phyloP scores from a whole-genome alignment of 2,329 filamentous ascomycete genomes.

The Xylaria hypoxylon region DNA sequence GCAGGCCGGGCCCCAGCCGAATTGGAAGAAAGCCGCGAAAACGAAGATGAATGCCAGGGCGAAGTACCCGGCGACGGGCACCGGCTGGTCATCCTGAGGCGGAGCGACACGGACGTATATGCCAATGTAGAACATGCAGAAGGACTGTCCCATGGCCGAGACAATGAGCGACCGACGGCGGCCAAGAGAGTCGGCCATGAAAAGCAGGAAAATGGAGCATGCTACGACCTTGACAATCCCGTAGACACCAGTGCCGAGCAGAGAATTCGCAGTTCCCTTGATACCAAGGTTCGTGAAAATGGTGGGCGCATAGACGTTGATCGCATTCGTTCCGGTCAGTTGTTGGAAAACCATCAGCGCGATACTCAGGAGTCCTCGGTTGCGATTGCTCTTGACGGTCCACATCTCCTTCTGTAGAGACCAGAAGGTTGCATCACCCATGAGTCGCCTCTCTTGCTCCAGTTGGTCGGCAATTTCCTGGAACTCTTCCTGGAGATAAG shows the following conservation, averaged over 20 bases:
- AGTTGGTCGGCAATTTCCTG: constrained; percentile 71
- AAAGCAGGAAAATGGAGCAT: constrained; percentile 67
- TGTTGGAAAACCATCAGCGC: constrained; percentile 75
- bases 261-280: constrained; percentile 61
- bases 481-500: constrained; percentile 69
- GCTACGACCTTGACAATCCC: constrained; percentile 72
- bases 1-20: constrained; percentile 73
- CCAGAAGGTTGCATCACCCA: constrained; percentile 64
- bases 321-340: constrained; percentile 69
- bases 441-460: constrained; percentile 70
- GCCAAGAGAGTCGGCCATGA: constrained; percentile 70
- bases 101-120: constrained; percentile 71
- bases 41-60: constrained; percentile 75
- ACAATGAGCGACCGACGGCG: constrained; percentile 66
- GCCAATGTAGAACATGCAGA: constrained; percentile 74
- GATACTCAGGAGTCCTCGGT: constrained; percentile 72
- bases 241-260: constrained; percentile 73
- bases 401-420: constrained; percentile 74
- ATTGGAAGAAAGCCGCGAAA: constrained; percentile 75
- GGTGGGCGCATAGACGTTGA: constrained; percentile 52
- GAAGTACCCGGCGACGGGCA: constrained; percentile 72
- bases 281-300: constrained; percentile 53
- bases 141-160: constrained; percentile 69
- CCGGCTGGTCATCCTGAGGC: constrained; percentile 60
- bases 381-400: constrained; percentile 69